Percentiles rank a stretch among this genome's conserved stretches.
Evolutionary conservation across 2,329 filamentous ascomycete genomes (phyloP).

Genomic region (Xenoacremonium recifei): DNA sequence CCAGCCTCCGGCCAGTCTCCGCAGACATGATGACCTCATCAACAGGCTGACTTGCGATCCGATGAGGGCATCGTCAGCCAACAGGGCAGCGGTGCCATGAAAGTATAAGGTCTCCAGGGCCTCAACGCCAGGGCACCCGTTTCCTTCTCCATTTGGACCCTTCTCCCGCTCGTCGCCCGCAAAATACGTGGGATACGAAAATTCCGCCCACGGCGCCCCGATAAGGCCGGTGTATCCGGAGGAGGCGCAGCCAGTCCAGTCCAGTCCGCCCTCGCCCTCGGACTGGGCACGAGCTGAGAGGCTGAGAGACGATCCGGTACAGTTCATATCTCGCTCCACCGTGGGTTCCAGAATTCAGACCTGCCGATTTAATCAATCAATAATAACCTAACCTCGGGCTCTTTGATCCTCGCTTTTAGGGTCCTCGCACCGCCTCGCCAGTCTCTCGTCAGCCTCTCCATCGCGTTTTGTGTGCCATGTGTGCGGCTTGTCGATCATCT

Average conservation of each 20-base stretch:
- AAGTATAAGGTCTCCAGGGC: too few relatives aligned
- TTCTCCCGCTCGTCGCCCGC: neutral
- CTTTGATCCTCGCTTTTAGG: too few relatives aligned
- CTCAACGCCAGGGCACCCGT: neutral
- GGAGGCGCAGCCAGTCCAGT: conserved; percentile 18
- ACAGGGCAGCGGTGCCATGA: neutral
- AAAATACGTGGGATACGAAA: conserved; percentile 1
- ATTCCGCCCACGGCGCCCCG: conserved; percentile 2
- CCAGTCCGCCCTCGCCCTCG: too few relatives aligned
- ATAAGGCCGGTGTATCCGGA: conserved; percentile 24
- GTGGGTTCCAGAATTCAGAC: too few relatives aligned
- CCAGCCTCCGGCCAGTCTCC: too few relatives aligned
- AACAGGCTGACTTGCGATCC: conserved; percentile 5
- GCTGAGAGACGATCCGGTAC: conserved; percentile 9
- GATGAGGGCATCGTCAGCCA: conserved; percentile 5
- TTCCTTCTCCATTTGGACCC: neutral
- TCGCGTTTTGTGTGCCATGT: neutral
- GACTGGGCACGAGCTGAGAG: conserved; percentile 12
- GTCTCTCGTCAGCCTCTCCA: too few relatives aligned
- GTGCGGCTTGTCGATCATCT: neutral
- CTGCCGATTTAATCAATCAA: neutral
- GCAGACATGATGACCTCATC: conserved; percentile 24
- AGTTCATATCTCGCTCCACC: conserved; percentile 18
- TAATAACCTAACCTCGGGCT: too few relatives aligned
- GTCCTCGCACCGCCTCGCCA: too few relatives aligned